Base-by-base conservation (phyloP, 2,329 filamentous ascomycete species). In the Kalmusia sp. region DNA sequence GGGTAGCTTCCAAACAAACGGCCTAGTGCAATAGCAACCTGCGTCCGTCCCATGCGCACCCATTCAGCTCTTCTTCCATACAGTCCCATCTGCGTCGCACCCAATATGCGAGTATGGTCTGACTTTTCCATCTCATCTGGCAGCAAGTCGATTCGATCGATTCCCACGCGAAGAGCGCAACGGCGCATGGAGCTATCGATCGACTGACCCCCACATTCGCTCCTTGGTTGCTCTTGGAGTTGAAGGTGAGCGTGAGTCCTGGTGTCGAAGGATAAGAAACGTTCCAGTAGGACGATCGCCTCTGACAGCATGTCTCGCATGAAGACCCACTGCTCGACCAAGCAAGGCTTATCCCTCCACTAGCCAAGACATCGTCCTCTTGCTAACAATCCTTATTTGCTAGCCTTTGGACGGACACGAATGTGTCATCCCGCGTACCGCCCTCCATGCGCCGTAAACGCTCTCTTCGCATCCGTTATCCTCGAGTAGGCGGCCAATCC, bases 91-190 rank as follows among this genome's bases (percentile, higher is more conserved):
- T 24, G 2, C n/a, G 27, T 19, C 22, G 27, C 17, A 14, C 24
- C n/a, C 19, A 14, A 34, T 7, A 15, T 46, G 43, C 19, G 9
- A 6, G 17, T 14, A 46, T 46, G 12, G 15, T 15, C 43, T 34
- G 43, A 46, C 35, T 34, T 15, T 30, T 15, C 15, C 39, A 19
- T n/a, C 9, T 43, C 25, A 47, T 47, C 44, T 47, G 22, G 44
- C 44, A 47, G 44, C 14, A 6, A 22, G 30, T 24, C 27, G 19
- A 37, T 27, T 46, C 28, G 43, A 46, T 46, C 43, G 43, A 46
- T 46, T 31, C 25, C 43, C 31, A 11, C 14, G 43, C 2, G 31
- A 14, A 24, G 3, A 27, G 12, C 7, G 21, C 30, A 14, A 9
- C 24, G 9, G 24, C 14, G 31, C 31, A 37, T 19, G 43, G 44